These are phyloP conservation scores for Erodium maritimum DNA, from an alignment of 345 rosid species.

Conservation along the genomic window DNA sequence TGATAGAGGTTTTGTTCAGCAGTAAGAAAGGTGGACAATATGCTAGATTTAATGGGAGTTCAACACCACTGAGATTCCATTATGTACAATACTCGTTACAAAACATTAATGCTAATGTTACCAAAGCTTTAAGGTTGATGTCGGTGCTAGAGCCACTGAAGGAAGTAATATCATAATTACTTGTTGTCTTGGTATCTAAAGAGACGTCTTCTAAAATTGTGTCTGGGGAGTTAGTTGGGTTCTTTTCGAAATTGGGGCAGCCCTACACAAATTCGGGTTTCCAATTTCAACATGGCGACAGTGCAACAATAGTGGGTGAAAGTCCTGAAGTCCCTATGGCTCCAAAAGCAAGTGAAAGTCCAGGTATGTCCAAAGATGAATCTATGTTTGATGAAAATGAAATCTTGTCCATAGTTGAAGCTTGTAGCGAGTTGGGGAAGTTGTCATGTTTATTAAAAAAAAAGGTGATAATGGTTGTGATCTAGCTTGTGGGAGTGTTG, in stretches of 20 bases:
- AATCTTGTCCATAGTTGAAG: no score
- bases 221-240: conserved; percentile 25
- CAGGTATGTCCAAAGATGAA: conserved; percentile 12
- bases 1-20: conserved; percentile 36
- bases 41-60: conserved; percentile 40
- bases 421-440: no score
- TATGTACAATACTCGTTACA: conserved; percentile 23
- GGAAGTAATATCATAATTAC: conserved; percentile 38
- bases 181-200: conserved; percentile 42
- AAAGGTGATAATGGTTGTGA: no score
- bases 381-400: conserved; percentile 4
- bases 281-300: conserved; percentile 10
- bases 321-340: conserved; percentile 13
- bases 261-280: conserved; percentile 11
- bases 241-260: conserved; percentile 30
- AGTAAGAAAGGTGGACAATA: conserved; percentile 15
- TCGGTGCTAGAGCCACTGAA: conserved; percentile 60
- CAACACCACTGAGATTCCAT: conserved; percentile 43
- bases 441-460: no score
- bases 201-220: conserved; percentile 36
- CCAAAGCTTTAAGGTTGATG: conserved; percentile 45
- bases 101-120: conserved; percentile 24
- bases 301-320: conserved; percentile 6
- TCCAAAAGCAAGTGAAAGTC: conserved; percentile 12
- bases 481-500: no score